Evolutionary conservation across 2,329 filamentous ascomycete genomes (phyloP), one percentile per base, ranked within the genome.

Genomic region (Zarea fungicola): DNA sequence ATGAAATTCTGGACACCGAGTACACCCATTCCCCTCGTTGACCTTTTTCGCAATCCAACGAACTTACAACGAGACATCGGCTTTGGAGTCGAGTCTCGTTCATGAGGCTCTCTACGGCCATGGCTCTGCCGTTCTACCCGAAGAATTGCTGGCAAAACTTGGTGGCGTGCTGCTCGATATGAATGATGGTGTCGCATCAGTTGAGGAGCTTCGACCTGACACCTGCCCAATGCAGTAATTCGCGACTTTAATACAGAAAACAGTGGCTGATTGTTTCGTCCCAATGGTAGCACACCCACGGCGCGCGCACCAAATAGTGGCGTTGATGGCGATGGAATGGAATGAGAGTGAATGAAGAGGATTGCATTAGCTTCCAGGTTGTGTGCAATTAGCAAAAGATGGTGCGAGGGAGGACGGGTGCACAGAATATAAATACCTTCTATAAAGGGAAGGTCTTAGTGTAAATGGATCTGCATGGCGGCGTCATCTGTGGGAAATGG

Each of bases 161-260:
- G 35, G 35, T 47, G 35, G 21, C 44, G 44, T 47, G 44, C 44
- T 47, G 16, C 22, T 32, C n/a, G 44, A 26, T 32, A 16, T 16
- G 9, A 18, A 47, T 47, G 29, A 19, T 28, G 36, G 44, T 26
- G 44, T 40, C 14, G 16, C 31, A 21, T 40, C 14, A 28, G 19
- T 39, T 23, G n/a, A 32, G 13, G 8, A 1, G 23, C 6, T 21
- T n/a, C 4, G n/a, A 3, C 11, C 10, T 32, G 6, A 19, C 26
- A 47, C 44, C 44, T 47, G 35, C 44, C 35, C 9, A 10, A 47
- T 47, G 18, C 26, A 21, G 44, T 14, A 47, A 47, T n/a, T 47
- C 19, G 23, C n/a, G 35, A 25, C 32, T 22, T n/a, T 16, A 8
- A 9, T 6, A n/a, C 31, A 10, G 5, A 4, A 13, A 14, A 21